phyloP scores from a whole-genome alignment of 2,329 filamentous ascomycete species.

The Botrytis deweyae region DNA sequence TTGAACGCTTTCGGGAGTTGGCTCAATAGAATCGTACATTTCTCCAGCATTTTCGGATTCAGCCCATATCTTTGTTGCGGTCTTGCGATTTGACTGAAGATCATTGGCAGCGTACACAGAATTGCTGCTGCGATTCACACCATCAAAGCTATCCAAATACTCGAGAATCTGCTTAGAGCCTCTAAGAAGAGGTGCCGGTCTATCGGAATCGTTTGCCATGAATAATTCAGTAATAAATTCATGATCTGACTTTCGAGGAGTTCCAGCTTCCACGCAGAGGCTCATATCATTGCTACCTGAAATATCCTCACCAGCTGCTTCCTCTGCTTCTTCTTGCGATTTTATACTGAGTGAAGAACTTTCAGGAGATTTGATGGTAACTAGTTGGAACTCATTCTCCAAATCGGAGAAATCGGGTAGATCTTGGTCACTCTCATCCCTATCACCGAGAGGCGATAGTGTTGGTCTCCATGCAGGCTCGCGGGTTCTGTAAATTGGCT shows the following conservation, averaged over 20 bases:
- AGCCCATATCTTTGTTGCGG: neutral
- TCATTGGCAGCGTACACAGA: neutral
- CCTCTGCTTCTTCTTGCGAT: slow-evolving; percentile 1
- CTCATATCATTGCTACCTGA: slow-evolving; percentile 10
- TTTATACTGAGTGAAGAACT: slow-evolving; percentile 3
- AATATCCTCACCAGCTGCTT: neutral
- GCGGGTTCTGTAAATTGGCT: neutral
- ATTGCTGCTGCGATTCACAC: neutral
- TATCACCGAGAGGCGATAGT: slow-evolving; percentile 7
- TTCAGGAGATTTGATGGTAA: neutral
- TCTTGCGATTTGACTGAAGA: neutral
- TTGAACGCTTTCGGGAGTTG: neutral
- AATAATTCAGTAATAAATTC: slow-evolving; percentile 4
- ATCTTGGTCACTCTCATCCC: slow-evolving; percentile 13
- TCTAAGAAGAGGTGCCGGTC: neutral
- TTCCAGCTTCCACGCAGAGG: slow-evolving; percentile 15
- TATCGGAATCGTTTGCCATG: neutral
- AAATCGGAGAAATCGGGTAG: slow-evolving; percentile 20
- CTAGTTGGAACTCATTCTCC: slow-evolving; percentile 10
- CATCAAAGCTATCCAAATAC: slow-evolving; percentile 12
- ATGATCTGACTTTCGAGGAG: slow-evolving; percentile 2
- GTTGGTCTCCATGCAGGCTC: slow-evolving; percentile 8
- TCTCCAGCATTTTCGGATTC: neutral
- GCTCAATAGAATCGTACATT: neutral
- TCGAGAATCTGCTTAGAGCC: slow-evolving; percentile 19